Base-by-base conservation (phyloP, 306 rosid species). In the Fragaria ananassa region DNA sequence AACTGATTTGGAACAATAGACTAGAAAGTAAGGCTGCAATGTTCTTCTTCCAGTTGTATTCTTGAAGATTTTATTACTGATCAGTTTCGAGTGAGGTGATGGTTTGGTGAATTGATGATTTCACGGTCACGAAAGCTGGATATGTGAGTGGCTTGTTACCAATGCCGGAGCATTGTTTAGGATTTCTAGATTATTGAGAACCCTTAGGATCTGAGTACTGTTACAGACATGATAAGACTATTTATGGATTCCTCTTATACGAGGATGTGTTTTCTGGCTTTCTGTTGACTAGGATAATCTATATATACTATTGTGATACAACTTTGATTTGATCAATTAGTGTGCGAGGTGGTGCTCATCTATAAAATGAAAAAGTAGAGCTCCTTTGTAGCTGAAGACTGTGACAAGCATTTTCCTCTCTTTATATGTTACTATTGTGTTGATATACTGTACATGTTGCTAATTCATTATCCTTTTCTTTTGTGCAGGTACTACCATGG, bases 401-500 rank as follows among this genome's bases (percentile, higher is more conserved):
- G 45, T 17, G 5, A 4, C n/a, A 29, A 12, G 37, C 54, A 69
- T 68, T 77, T 25, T 34, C 34, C 51, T 23, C 2, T 79, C 1
- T 23, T 23, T 29, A 25, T 35, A 53, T 8, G 71, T 56, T 70
- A 13, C 9, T 54, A 46, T 8, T 15, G 1, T 27, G 41, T 79
- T 65, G 63, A 5, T 77, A 6, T 29, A 4, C 10, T 67, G 4
- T 29, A 4, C 27, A 9, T 41, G 25, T 61, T 74, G 57, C 60
- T 66, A 15, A 82, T 77, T 47, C 71, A 7, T 78, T 31, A 50
- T 34, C 47, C 12, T 29, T 75, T 63, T 47, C 27, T 47, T 51
- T 62, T 53, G 58, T 34, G 70, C 68, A 74, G 70, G 68, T 69
- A 47, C 67, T 53, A 62, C 73, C 71, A 68, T 71, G 51, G 79